Evolutionary conservation across 2,329 filamentous ascomycete species (phyloP).

Genomic region (Fusarium camptoceras): DNA sequence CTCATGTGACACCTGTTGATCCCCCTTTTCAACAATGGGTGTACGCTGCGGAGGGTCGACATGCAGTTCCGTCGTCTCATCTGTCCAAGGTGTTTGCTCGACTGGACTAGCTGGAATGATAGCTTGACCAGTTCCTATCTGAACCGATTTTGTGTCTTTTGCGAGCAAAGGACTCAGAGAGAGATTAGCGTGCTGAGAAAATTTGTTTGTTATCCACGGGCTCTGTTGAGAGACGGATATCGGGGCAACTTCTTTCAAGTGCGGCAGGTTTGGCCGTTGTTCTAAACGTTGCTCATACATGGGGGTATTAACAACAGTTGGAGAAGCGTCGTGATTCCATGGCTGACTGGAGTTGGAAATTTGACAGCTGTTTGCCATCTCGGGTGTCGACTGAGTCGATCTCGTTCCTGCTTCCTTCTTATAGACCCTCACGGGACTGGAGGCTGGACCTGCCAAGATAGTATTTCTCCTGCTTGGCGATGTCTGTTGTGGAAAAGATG

Average conservation of each 20-base stretch:
- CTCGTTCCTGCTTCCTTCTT: not conserved
- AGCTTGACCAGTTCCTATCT: not conserved
- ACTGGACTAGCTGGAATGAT: conserved; percentile 2
- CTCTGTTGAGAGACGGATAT: conserved; percentile 44
- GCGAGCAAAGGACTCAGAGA: conserved; percentile 2
- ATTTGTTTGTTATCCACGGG: conserved; percentile 38
- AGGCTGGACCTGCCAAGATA: not conserved
- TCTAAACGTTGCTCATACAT: not conserved
- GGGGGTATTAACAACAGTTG: not conserved
- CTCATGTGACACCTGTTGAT: not conserved
- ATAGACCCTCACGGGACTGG: not conserved
- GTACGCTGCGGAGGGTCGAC: not conserved
- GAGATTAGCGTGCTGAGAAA: conserved; percentile 38
- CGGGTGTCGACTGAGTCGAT: not conserved
- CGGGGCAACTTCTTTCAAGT: conserved; percentile 1
- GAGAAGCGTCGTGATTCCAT: not conserved
- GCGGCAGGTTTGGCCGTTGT: not conserved
- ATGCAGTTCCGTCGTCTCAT: not conserved
- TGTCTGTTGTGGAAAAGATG: not conserved
- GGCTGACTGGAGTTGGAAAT: not conserved
- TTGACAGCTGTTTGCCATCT: not conserved
- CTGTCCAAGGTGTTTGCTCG: conserved; percentile 42
- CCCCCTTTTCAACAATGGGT: not conserved
- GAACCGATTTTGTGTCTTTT: not conserved
- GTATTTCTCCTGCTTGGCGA: not conserved